These are phyloP conservation scores for Gossypium anomalum DNA, from an alignment of 345 rosid genomes.

Conservation along the genomic window DNA sequence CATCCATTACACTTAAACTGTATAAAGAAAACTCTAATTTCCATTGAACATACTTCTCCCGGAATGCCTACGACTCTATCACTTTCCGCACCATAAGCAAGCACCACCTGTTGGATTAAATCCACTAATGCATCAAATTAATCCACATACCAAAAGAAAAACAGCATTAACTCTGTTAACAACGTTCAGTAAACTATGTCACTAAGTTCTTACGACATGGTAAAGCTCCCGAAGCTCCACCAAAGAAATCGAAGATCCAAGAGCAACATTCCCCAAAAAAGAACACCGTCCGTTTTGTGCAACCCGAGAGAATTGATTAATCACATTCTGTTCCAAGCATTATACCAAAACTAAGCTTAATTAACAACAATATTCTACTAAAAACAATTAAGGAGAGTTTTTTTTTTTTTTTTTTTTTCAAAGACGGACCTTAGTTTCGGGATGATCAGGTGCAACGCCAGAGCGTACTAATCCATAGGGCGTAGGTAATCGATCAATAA, in stretches of 20 bases:
- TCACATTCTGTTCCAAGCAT: constrained; percentile 64
- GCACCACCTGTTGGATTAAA: constrained; percentile 63
- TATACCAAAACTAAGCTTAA: constrained; percentile 49
- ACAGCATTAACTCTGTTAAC: not conserved
- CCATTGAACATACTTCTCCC: constrained; percentile 60
- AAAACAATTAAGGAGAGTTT: not conserved
- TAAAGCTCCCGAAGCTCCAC: constrained; percentile 77
- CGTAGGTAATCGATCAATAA: constrained; percentile 84
- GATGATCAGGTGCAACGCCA: constrained; percentile 96
- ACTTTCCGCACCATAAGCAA: constrained; percentile 96
- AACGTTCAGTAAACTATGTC: not conserved
- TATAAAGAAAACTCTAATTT: not conserved
- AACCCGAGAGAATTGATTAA: constrained; percentile 83
- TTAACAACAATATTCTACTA: constrained; percentile 22
- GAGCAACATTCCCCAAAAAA: constrained; percentile 69
- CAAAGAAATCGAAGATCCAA: constrained; percentile 66
- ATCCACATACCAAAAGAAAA: not conserved
- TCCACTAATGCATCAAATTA: constrained; percentile 1
- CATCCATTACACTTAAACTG: not conserved
- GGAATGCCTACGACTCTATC: constrained; percentile 77
- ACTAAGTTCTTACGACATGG: constrained; percentile 46
- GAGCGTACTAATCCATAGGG: constrained; percentile 95
- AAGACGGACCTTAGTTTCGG: constrained; percentile 70
- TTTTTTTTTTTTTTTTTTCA: no score
- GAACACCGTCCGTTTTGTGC: constrained; percentile 59